Conservation (phyloP, 2,329 filamentous ascomycete genomes). For the Colletotrichum neosansevieriae region DNA sequence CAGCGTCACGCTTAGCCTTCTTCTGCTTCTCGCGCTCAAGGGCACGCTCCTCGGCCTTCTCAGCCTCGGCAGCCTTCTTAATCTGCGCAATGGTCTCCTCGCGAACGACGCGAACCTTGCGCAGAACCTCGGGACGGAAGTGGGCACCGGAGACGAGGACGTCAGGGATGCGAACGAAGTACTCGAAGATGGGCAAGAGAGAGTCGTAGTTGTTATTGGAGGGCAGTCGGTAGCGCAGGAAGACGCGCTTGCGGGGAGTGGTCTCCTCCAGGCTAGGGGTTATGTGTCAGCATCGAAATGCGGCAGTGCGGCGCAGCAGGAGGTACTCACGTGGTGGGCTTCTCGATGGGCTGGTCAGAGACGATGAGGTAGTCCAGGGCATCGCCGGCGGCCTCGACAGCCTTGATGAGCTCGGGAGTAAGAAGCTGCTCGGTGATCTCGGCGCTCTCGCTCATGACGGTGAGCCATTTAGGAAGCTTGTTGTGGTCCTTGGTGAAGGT, state of each 20-base stretch:
- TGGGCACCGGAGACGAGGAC: slow-evolving; percentile 79
- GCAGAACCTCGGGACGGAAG: slow-evolving; percentile 90
- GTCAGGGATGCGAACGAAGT: slow-evolving; percentile 89
- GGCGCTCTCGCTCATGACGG: slow-evolving; percentile 96
- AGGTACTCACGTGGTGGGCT: slow-evolving; percentile 79
- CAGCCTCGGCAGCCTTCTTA: slow-evolving; percentile 81
- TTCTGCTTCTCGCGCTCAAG: slow-evolving; percentile 79
- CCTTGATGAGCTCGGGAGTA: slow-evolving; percentile 87
- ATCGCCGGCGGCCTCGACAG: slow-evolving; percentile 82
- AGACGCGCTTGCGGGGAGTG: slow-evolving; percentile 85
- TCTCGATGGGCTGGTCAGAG: slow-evolving; percentile 89
- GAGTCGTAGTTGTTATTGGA: slow-evolving; percentile 71
- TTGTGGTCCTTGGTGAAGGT: slow-evolving; percentile 92
- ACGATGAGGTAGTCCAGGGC: slow-evolving; percentile 88
- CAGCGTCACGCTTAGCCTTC: slow-evolving; percentile 90
- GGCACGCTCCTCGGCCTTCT: slow-evolving; percentile 83
- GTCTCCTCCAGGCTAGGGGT: slow-evolving; percentile 81
- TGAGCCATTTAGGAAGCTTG: slow-evolving; percentile 90
- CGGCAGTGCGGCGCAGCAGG: neutral
- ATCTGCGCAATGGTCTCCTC: slow-evolving; percentile 86
- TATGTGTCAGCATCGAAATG: slow-evolving; percentile 5
- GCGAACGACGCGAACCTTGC: slow-evolving; percentile 83
- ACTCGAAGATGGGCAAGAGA: slow-evolving; percentile 80
- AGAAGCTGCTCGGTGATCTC: slow-evolving; percentile 91
- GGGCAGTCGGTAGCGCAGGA: slow-evolving; percentile 80